These are phyloP conservation scores for Cyberlindnera misumaiensis DNA, from an alignment of 805 yeast species.

Conservation along the genomic window DNA sequence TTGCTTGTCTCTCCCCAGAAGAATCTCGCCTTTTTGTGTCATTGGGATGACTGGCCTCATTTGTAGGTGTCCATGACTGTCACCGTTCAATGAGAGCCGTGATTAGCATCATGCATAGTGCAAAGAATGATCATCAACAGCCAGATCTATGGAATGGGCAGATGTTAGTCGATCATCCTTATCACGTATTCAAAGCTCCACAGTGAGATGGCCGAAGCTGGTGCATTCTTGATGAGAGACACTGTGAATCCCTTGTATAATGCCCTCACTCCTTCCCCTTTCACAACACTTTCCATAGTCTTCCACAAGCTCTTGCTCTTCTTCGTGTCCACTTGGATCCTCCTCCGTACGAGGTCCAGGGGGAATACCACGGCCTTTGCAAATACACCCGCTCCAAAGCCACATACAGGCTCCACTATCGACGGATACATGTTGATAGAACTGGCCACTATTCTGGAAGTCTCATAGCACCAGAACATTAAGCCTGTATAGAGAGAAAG, in stretches of 20 bases:
- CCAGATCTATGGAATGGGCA: no score
- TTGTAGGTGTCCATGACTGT: no score
- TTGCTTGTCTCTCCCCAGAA: no score
- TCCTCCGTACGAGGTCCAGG: conserved; percentile 71
- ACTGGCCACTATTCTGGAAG: conserved; percentile 15
- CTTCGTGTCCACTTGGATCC: conserved; percentile 56
- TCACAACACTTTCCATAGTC: conserved; percentile 32
- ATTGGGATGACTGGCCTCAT: no score
- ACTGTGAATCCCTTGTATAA: conserved; percentile 70
- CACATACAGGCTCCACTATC: conserved; percentile 47
- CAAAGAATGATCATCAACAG: neutral
- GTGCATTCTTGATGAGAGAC: conserved; percentile 72
- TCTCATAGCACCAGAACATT: conserved; percentile 65
- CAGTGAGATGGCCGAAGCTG: conserved; percentile 61
- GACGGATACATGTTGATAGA: conserved; percentile 10
- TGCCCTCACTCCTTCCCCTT: conserved; percentile 56
- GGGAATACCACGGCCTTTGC: conserved; percentile 80
- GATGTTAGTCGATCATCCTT: conserved; percentile 1
- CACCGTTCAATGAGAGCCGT: no score
- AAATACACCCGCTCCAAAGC: conserved; percentile 68
- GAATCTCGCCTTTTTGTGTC: no score
- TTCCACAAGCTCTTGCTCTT: neutral
- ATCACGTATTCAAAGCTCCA: conserved; percentile 38
- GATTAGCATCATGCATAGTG: no score
- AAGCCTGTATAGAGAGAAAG: conserved; percentile 68